phyloP scores from a whole-genome alignment of 495 filamentous ascomycete genomes.

The Podospora pseudoanserina region DNA sequence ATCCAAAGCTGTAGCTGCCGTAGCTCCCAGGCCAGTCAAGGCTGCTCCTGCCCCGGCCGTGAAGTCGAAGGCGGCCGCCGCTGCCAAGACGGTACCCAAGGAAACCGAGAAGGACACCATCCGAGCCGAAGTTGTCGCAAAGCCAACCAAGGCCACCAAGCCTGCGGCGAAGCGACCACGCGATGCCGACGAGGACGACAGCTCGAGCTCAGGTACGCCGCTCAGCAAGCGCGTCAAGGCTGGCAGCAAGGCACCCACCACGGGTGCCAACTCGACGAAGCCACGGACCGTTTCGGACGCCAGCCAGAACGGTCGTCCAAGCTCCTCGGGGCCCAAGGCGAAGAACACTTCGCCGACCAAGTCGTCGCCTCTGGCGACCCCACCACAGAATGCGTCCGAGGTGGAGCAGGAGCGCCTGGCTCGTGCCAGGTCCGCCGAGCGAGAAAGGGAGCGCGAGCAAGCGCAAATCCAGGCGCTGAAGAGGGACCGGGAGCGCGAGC shows the following conservation, averaged over 20 bases:
- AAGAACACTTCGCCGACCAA: constrained; percentile 62
- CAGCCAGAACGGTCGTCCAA: constrained; percentile 42
- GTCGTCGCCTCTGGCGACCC: constrained; percentile 69
- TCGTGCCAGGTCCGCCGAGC: constrained; percentile 23
- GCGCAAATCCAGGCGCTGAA: constrained; percentile 24
- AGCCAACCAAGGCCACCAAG: constrained; percentile 28
- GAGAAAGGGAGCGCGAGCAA: constrained; percentile 33
- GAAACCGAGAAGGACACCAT: constrained; percentile 30
- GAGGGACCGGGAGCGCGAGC: constrained; percentile 35
- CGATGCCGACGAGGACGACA: constrained; percentile 46
- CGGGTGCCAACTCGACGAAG: constrained; percentile 25
- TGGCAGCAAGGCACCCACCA: constrained; percentile 25
- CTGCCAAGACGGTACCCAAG: constrained; percentile 13
- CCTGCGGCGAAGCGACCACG: constrained; percentile 37
- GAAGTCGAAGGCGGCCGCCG: constrained; percentile 20
- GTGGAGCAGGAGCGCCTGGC: constrained; percentile 39
- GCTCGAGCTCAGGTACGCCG: constrained; percentile 49
- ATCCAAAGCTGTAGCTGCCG: constrained; percentile 30
- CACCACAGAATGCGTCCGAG: constrained; percentile 74
- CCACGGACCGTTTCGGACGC: constrained; percentile 43
- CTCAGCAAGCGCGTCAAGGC: constrained; percentile 50
- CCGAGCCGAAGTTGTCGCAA: constrained; percentile 32
- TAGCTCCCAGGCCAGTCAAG: constrained; percentile 32
- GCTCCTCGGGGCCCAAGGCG: constrained; percentile 36
- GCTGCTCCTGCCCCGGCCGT: constrained; percentile 13